These are phyloP conservation scores for Backusella tuberculispora DNA, from an alignment of 192 early-diverging fungal genomes.

Conservation along the genomic window DNA sequence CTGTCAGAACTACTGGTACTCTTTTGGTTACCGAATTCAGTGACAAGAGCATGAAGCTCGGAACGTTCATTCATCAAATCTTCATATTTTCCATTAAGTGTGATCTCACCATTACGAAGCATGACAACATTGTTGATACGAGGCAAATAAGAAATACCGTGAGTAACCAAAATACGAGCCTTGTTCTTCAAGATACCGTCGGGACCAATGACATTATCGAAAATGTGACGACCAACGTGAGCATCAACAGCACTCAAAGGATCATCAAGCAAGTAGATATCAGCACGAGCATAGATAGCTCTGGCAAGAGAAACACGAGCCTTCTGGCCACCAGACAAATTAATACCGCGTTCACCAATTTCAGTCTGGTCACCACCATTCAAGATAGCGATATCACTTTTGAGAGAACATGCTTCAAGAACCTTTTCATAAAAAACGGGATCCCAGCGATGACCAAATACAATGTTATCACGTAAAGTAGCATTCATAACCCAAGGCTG, in stretches of 20 bases:
- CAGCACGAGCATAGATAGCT: conserved; percentile 89
- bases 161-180: conserved; percentile 81
- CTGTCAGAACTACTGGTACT: conserved; percentile 32
- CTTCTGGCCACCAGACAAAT: conserved; percentile 92
- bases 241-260: conserved; percentile 67
- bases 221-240: conserved; percentile 74
- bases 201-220: conserved; percentile 87
- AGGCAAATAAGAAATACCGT: conserved; percentile 77
- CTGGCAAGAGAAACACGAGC: conserved; percentile 65
- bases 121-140: conserved; percentile 69
- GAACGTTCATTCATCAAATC: conserved; percentile 66
- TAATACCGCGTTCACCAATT: conserved; percentile 91
- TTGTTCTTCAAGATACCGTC: conserved; percentile 81
- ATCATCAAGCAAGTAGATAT: conserved; percentile 84
- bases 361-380: conserved; percentile 90
- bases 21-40: conserved; percentile 66
- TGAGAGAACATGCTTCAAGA: conserved; percentile 85
- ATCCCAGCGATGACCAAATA: conserved; percentile 84
- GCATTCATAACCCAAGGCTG: conserved; percentile 96
- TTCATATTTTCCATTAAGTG: conserved; percentile 68
- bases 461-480: conserved; percentile 91
- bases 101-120: conserved; percentile 72
- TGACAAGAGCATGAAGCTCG: conserved; percentile 68
- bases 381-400: conserved; percentile 85
- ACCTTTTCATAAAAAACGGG: conserved; percentile 72